Conservation (phyloP, 768 basidiomycete species). For the Suillus subaureus region DNA sequence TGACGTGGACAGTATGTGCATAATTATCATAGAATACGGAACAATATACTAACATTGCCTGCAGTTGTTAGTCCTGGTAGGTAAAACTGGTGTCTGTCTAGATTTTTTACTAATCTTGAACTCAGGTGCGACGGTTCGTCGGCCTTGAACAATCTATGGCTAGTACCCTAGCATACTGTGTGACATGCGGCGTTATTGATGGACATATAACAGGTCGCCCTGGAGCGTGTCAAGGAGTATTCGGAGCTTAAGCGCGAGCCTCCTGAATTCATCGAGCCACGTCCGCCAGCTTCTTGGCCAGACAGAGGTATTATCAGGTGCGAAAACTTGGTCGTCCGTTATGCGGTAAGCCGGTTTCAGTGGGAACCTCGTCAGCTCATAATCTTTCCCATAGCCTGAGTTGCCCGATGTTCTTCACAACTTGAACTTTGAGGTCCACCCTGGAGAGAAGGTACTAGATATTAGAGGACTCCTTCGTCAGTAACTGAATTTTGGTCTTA, state of each 20-base stretch:
- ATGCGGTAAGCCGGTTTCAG: slow-evolving; percentile 58
- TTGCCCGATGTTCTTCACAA: slow-evolving; percentile 84
- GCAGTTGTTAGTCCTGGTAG: slow-evolving; percentile 63
- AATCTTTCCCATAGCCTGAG: slow-evolving; percentile 57
- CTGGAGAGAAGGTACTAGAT: slow-evolving; percentile 69
- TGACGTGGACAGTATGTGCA: slow-evolving; percentile 64
- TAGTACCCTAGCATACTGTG: slow-evolving; percentile 8
- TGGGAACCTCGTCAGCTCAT: background rate
- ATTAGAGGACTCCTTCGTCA: background rate
- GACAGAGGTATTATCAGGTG: slow-evolving; percentile 66
- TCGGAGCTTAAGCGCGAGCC: slow-evolving; percentile 78
- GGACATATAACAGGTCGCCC: slow-evolving; percentile 56
- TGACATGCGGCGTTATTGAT: background rate
- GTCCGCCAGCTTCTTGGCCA: slow-evolving; percentile 85
- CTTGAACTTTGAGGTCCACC: slow-evolving; percentile 70
- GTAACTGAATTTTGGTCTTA: slow-evolving; percentile 24
- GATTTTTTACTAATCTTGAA: slow-evolving; percentile 9
- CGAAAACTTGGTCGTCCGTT: slow-evolving; percentile 74
- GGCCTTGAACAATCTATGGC: slow-evolving; percentile 94
- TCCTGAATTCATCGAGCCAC: slow-evolving; percentile 82
- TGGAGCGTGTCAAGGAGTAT: slow-evolving; percentile 92
- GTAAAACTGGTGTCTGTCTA: slow-evolving; percentile 9
- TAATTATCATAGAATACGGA: slow-evolving; percentile 1
- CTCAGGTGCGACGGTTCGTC: slow-evolving; percentile 75
- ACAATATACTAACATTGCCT: slow-evolving; percentile 20